These are phyloP conservation scores for Styphnolobium japonicum DNA, from an alignment of 306 rosid species.

Conservation along the genomic window DNA sequence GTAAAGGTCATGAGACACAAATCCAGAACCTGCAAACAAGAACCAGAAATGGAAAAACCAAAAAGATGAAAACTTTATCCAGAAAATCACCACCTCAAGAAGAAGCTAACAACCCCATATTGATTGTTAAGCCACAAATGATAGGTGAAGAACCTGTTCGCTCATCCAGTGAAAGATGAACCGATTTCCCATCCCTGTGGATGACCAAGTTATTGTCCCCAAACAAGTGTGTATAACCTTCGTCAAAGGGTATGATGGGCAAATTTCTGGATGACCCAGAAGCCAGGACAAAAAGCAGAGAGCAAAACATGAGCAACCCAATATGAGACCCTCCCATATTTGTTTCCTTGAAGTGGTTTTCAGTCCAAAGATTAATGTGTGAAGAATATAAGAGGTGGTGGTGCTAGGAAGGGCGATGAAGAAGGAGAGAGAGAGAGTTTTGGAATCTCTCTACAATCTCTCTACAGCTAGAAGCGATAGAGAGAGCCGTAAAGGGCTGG, in stretches of 20 bases:
- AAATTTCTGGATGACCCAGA: slow-evolving; percentile 45
- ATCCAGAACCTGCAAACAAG: slow-evolving; percentile 77
- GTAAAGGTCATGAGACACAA: slow-evolving; percentile 91
- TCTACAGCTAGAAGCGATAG: slow-evolving; percentile 45
- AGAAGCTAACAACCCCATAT: not conserved
- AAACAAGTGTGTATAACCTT: slow-evolving; percentile 78
- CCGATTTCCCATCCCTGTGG: slow-evolving; percentile 78
- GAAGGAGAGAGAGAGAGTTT: slow-evolving; percentile 24
- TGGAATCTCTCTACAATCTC: slow-evolving; percentile 34
- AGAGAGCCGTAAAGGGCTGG: slow-evolving; percentile 39
- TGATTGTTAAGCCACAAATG: not conserved
- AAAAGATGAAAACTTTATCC: not conserved
- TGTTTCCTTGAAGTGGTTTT: not conserved
- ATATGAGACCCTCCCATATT: slow-evolving; percentile 42
- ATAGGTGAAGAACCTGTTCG: slow-evolving; percentile 57
- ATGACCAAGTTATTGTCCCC: slow-evolving; percentile 78
- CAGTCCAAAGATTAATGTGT: not conserved
- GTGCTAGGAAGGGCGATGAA: not conserved
- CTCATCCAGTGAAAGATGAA: slow-evolving; percentile 85
- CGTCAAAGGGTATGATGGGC: slow-evolving; percentile 72
- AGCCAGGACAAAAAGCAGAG: slow-evolving; percentile 20
- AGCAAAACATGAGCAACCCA: slow-evolving; percentile 27
- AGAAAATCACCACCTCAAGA: not conserved
- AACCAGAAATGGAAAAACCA: not conserved
- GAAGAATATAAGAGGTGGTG: not conserved